phyloP scores from a whole-genome alignment of 345 rosid species.

The Syzygium oleosum region DNA sequence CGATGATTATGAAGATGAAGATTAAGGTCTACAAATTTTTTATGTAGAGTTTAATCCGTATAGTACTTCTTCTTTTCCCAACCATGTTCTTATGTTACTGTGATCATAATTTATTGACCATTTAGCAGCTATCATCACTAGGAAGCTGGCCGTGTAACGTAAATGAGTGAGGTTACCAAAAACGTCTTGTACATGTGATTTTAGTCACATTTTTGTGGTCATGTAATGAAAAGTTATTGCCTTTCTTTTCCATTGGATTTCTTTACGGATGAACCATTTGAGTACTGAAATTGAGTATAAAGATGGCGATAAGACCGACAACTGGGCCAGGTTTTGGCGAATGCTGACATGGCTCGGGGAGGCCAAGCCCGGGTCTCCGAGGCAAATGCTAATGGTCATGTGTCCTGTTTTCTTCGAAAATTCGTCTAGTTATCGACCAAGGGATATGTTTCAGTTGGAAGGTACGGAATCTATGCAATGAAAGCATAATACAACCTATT shows the following conservation, averaged over 20 bases:
- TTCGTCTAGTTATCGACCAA: not conserved
- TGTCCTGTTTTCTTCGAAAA: not conserved
- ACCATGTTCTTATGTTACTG: not conserved
- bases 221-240: not conserved
- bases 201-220: not conserved
- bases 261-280: not conserved
- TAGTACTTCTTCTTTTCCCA: not conserved
- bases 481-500: not conserved
- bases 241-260: not conserved
- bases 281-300: not conserved
- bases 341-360: not conserved
- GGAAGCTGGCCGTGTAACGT: not conserved
- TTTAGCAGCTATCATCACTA: not conserved
- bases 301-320: not conserved
- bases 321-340: not conserved
- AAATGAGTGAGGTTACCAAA: not conserved
- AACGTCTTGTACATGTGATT: not conserved
- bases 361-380: not conserved
- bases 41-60: not conserved
- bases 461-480: not conserved
- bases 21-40: not conserved
- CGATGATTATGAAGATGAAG: slow-evolving; percentile 17
- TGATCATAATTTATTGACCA: not conserved
- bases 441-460: not conserved
- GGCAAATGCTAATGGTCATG: not conserved